These are phyloP conservation scores for Taxawa tesnikishii DNA, from an alignment of 2,329 filamentous ascomycete species.

Conservation along the genomic window DNA sequence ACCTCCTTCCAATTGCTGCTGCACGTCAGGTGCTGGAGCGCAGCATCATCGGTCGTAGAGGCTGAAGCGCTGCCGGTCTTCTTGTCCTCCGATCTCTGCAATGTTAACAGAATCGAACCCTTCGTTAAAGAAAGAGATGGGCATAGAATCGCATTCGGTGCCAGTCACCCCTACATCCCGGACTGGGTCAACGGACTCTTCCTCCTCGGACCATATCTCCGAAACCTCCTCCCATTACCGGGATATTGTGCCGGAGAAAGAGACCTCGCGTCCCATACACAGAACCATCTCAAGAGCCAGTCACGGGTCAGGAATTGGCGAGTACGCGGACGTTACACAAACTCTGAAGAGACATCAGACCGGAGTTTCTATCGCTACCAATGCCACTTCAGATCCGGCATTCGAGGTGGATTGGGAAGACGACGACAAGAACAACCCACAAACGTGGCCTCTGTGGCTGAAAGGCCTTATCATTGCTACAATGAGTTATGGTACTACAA, in stretches of 20 bases:
- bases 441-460: slow-evolving; percentile 53
- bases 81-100: too few species aligned
- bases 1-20: too few species aligned
- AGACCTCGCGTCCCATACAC: background rate
- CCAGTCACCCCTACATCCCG: background rate
- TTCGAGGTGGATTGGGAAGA: slow-evolving; percentile 65
- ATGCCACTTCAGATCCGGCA: slow-evolving; percentile 34
- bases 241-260: background rate
- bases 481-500: slow-evolving; percentile 45
- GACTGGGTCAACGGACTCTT: background rate
- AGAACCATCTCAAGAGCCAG: background rate
- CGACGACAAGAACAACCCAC: slow-evolving; percentile 51
- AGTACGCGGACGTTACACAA: slow-evolving; percentile 5
- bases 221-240: background rate
- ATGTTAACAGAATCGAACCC: background rate
- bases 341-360: slow-evolving; percentile 4
- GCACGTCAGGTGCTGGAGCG: too few species aligned
- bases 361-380: slow-evolving; percentile 2
- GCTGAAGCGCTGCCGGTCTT: too few species aligned
- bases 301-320: background rate
- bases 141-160: background rate
- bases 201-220: background rate
- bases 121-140: background rate
- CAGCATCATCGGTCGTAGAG: too few species aligned
- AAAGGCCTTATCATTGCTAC: slow-evolving; percentile 42